Evolutionary conservation across 2,329 filamentous ascomycete species (phyloP), one percentile per base, ranked within the genome.

Genomic region (Monilinia laxa): DNA sequence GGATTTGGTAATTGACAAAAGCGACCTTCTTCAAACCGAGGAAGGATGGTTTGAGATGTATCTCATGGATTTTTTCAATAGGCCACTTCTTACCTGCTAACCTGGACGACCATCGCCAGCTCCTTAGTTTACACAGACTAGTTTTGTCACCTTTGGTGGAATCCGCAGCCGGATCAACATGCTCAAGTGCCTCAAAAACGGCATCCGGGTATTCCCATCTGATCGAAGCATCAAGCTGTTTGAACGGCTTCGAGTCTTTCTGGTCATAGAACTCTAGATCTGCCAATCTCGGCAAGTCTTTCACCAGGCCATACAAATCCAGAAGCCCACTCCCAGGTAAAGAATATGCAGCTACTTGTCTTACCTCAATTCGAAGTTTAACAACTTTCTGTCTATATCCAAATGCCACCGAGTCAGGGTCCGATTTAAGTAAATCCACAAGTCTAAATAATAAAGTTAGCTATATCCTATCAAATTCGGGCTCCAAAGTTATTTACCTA

Each of bases 251-350:
- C 69, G 85, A 79, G 73, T 96, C 91, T 59, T 85, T 81, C 14
- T 83, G 84, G 71, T 93, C 90, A 69, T 88, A 89, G 20, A 97
- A 82, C 67, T 92, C 86, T 42, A 97, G 78, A 59, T 88, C 84
- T 62, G 84, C 83, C 20, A 97, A 81, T 58, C 86, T 87, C 0
- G 89, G 88, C 7, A 92, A 82, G 56, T 84, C 81, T 52, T 82
- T 80, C 25, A 96, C 80, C 60, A 96, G 77, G 35, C 80, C 78
- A 51, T 79, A 76, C 25, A 91, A 75, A 68, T 87, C 82, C 66
- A 88, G 80, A 28, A 84, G 82, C 14, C 83, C 83, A 53, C 81
- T 79, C 2, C 81, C 80, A 16, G 80, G 81, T 73, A 83, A 83
- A 63, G 81, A 82, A 71, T 85, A 84, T 52, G 81, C 78, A 62